A percentile compares a stretch with the other conserved stretches of the same genome.
Conservation (phyloP, 352 stramenopile genomes). For the Thraustochytrium striatum region DNA sequence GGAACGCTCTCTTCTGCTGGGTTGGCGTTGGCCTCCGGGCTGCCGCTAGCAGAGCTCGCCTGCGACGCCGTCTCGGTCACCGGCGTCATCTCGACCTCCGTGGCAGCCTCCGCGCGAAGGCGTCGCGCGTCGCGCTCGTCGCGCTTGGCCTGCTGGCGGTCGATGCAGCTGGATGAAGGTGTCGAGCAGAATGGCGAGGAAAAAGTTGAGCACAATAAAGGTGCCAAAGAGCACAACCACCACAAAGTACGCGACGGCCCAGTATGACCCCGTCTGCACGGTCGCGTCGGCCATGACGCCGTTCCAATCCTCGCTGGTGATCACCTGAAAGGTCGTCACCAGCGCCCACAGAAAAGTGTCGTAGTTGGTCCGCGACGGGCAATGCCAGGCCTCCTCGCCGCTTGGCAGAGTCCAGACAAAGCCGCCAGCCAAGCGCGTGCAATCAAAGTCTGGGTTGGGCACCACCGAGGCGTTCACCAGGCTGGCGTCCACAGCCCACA, state of each 20-base stretch:
- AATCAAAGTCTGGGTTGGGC: conserved; percentile 1
- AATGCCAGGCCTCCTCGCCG: conserved; percentile 8
- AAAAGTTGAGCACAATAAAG: conserved; percentile 57
- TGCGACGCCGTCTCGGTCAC: no score
- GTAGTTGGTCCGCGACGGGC: conserved; percentile 63
- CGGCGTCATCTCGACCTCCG: no score
- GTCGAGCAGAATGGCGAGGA: conserved; percentile 56
- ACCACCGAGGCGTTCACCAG: not conserved
- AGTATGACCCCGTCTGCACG: not conserved
- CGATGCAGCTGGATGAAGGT: conserved; percentile 52
- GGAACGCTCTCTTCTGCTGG: no score
- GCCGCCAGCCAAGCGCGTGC: not conserved
- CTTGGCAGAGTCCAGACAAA: not conserved
- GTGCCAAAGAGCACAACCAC: conserved; percentile 52
- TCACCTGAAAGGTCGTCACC: conserved; percentile 77
- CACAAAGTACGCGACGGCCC: conserved; percentile 66
- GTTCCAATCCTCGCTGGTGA: conserved; percentile 81
- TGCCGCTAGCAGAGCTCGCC: no score
- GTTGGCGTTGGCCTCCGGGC: no score
- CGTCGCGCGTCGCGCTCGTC: no score
- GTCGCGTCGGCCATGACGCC: conserved; percentile 58
- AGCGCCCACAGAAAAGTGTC: conserved; percentile 69
- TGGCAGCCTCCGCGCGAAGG: no score
- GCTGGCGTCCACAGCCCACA: not conserved
- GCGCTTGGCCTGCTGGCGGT: no score